Percentiles rank a stretch among this genome's conserved stretches.
Conservation (phyloP, 352 stramenopile species). For the Pythium brachiatum region DNA sequence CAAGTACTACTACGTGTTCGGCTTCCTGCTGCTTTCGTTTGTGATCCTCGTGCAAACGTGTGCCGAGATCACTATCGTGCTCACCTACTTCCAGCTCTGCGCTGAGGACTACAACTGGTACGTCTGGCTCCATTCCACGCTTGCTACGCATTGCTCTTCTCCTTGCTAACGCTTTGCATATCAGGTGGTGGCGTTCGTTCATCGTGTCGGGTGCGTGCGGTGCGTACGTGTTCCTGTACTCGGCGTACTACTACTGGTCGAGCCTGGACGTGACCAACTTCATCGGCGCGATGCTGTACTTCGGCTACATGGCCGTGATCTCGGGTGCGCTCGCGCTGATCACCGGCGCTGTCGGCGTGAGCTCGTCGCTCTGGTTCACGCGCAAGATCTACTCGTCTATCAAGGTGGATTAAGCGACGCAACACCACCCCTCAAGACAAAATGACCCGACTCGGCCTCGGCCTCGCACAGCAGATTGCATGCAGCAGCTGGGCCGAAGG, state of each 20-base stretch:
- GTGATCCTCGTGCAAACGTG: slow-evolving; percentile 98
- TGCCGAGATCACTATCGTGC: slow-evolving; percentile 99
- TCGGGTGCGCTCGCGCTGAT: slow-evolving; percentile 95
- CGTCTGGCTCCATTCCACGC: slow-evolving; percentile 9
- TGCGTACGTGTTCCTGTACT: slow-evolving; percentile 99
- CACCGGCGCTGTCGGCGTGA: slow-evolving; percentile 95
- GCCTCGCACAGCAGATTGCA: no score
- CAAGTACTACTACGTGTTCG: slow-evolving; percentile 99
- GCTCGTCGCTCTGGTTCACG: slow-evolving; percentile 98
- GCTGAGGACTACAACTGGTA: slow-evolving; percentile 99
- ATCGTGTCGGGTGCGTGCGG: slow-evolving; percentile 95
- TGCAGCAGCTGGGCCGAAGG: background rate
- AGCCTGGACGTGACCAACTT: slow-evolving; percentile 93
- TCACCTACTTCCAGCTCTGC: slow-evolving; percentile 99
- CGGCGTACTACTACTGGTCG: slow-evolving; percentile 97
- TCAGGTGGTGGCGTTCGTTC: slow-evolving; percentile 98
- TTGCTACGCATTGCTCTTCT: background rate
- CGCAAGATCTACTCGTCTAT: slow-evolving; percentile 98
- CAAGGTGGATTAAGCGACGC: slow-evolving; percentile 92
- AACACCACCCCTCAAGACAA: background rate
- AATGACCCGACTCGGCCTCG: background rate
- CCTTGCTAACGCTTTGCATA: slow-evolving; percentile 1
- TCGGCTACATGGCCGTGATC: slow-evolving; percentile 99
- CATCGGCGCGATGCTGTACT: slow-evolving; percentile 93
- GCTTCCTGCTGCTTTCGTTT: slow-evolving; percentile 98